Evolutionary conservation across 2,329 filamentous ascomycete genomes (phyloP), one percentile per base, ranked within the genome.

Genomic region (Epichloe gansuensis): DNA sequence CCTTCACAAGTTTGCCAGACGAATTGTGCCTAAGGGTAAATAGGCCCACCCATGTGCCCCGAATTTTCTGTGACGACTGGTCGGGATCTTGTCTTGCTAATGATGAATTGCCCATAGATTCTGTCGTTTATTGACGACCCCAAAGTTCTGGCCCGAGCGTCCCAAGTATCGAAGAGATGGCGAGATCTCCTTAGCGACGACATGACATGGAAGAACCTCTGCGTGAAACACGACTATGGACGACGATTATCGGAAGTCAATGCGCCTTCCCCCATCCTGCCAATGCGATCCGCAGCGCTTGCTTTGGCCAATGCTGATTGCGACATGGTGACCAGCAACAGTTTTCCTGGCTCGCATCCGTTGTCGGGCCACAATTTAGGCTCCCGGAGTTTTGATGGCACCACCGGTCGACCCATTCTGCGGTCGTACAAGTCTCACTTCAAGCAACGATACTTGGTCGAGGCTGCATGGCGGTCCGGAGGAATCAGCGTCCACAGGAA

Each of bases 81-180:
- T 31, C 27, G 27, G 27, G 8, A 31, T 31, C 27, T 31, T 3
- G 8, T 31, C 27, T 31, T 31, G 27, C 48, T 50, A 69, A 12
- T 39, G n/a, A 8, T n/a, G 9, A 4, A 21, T 42, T 46, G 25
- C 42, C 11, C 3, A 13, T 36, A 95, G 86, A 87, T 98, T 57
- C 76, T 98, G 49, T 95, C 91, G 43, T 98, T 95, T 66, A 91
- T 98, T 63, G 93, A 98, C 63, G 93, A 98, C 63, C 90, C 93
- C 1, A 93, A 90, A 65, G 94, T 94, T 3, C 76, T 98, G 46
- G 91, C 90, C 40, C 80, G 93, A 64, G 87, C 93, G 50, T 95
- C 91, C 5, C 91, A 97, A 66, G 93, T 98, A n/a, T 98, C 93
- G 51, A 83, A 83, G 57, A 80, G 90, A 66, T 98, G 93, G 93